A percentile compares a stretch with the other conserved stretches of the same genome.
Evolutionary conservation across 2,329 filamentous ascomycete genomes (phyloP).

Genomic region (Colletotrichum tofieldiae): DNA sequence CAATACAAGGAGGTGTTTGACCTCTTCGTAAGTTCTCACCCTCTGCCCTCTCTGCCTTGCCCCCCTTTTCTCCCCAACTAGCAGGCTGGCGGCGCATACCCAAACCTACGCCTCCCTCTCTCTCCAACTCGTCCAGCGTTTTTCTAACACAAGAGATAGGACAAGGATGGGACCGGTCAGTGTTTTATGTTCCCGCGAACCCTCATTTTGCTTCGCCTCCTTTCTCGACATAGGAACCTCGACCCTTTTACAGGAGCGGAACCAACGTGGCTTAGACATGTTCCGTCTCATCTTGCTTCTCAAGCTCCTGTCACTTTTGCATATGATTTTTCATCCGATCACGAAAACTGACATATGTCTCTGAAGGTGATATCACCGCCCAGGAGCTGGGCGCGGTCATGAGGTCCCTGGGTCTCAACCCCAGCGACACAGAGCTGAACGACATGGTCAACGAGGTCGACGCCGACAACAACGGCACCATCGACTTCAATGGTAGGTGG

Average conservation of each 20-base stretch:
- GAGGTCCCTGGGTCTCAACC: slow-evolving; percentile 91
- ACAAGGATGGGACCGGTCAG: slow-evolving; percentile 93
- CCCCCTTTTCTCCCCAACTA: not conserved
- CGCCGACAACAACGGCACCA: slow-evolving; percentile 92
- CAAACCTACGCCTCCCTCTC: not conserved
- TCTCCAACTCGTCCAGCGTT: slow-evolving; percentile 31
- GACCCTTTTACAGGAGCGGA: not conserved
- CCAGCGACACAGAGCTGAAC: slow-evolving; percentile 89
- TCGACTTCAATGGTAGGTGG: slow-evolving; percentile 85
- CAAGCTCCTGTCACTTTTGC: not conserved
- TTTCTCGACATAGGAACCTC: slow-evolving; percentile 15
- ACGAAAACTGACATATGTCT: slow-evolving; percentile 47
- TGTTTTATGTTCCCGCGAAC: slow-evolving; percentile 48
- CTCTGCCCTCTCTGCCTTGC: slow-evolving; percentile 10
- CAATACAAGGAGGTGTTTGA: slow-evolving; percentile 99
- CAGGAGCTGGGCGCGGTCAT: slow-evolving; percentile 93
- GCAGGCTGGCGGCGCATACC: slow-evolving; percentile 25
- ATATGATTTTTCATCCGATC: slow-evolving; percentile 30
- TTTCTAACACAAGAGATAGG: slow-evolving; percentile 63
- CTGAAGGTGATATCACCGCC: slow-evolving; percentile 87
- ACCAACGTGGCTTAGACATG: slow-evolving; percentile 31
- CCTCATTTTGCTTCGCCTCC: slow-evolving; percentile 16
- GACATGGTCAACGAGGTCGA: slow-evolving; percentile 97
- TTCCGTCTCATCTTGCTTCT: slow-evolving; percentile 32
- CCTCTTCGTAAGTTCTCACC: slow-evolving; percentile 86